Evolutionary conservation across 108 stramenopile species (phyloP), one percentile per base, ranked within the genome.

Genomic region (Fragilaria radians): DNA sequence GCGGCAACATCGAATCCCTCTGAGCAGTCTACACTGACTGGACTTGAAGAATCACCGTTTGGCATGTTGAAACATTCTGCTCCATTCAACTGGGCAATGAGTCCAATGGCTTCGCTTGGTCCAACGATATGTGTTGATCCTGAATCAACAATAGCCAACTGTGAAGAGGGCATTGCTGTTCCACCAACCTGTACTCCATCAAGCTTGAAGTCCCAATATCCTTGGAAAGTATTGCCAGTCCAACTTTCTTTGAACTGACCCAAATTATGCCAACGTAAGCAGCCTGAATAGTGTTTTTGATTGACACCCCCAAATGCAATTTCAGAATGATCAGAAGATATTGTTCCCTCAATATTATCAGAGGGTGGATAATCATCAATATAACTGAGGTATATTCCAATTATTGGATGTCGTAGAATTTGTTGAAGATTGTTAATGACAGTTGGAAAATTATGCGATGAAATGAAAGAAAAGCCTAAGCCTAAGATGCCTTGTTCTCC

Each of bases 51-150:
- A 19, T 51, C 5, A 17, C 57, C 24, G 26, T 7, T 33, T 25
- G 54, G 56, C 61, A 76, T 55, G 14, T 25, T 58, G 48, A 77
- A 74, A 34, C 80, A 81, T 67, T 52, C 60, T 5, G 77, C 81
- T 31, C 64, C 36, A 34, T 76, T 76, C 30, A 71, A 11, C n/a
- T 49, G 29, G 29, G 91, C 95, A 53, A 98, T 65, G 50, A 74
- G 49, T 48, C 62, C 68, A 7, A 96, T 78, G 5, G 68, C 77
- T 19, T 67, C 62, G 23, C 53, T 60, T 5, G 97, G 97, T 11
- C 95, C 95, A 14, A 93, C 79, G 53, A 98, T 77, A 59, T 94
- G 80, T 46, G 85, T 92, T 30, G 93, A 91, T 31, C 95, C 95
- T 11, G 89, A 83, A 84, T 98, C 97, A 46, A 96, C 72, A 58